phyloP scores from a whole-genome alignment of 192 early-diverging fungal genomes.

The Gigaspora rosea region DNA sequence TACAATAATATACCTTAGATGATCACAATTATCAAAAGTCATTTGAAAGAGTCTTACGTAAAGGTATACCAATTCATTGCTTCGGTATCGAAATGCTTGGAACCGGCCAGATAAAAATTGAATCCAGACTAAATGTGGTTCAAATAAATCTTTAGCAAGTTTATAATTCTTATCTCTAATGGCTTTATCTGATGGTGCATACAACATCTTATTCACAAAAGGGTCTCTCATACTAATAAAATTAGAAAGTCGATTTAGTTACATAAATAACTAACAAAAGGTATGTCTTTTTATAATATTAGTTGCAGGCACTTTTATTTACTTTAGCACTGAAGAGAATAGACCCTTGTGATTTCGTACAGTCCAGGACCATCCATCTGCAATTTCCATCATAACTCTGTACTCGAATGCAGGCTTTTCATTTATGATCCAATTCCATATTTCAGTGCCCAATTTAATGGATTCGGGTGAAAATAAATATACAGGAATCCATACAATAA shows the following conservation, averaged over 20 bases:
- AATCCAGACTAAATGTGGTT: conserved; percentile 82
- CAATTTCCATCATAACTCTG: conserved; percentile 82
- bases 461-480: conserved; percentile 74
- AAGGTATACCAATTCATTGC: conserved; percentile 71
- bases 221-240: conserved; percentile 62
- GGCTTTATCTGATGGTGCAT: conserved; percentile 85
- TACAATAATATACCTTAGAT: conserved; percentile 31
- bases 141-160: conserved; percentile 60
- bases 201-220: conserved; percentile 90
- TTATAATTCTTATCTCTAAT: conserved; percentile 62
- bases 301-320: conserved; percentile 6
- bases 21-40: conserved; percentile 57
- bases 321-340: conserved; percentile 63
- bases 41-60: conserved; percentile 80
- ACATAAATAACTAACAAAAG: not conserved
- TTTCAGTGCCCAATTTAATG: conserved; percentile 78
- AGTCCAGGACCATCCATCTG: conserved; percentile 82
- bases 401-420: conserved; percentile 72
- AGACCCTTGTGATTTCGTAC: conserved; percentile 78
- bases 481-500: conserved; percentile 87
- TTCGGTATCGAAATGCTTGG: conserved; percentile 75
- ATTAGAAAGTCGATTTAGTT: not conserved
- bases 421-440: conserved; percentile 91
- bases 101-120: conserved; percentile 85
- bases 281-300: not conserved